These are phyloP conservation scores for Brachypodium distachyon DNA, from an alignment of 202 grass and related monocot genomes.

Conservation along the genomic window DNA sequence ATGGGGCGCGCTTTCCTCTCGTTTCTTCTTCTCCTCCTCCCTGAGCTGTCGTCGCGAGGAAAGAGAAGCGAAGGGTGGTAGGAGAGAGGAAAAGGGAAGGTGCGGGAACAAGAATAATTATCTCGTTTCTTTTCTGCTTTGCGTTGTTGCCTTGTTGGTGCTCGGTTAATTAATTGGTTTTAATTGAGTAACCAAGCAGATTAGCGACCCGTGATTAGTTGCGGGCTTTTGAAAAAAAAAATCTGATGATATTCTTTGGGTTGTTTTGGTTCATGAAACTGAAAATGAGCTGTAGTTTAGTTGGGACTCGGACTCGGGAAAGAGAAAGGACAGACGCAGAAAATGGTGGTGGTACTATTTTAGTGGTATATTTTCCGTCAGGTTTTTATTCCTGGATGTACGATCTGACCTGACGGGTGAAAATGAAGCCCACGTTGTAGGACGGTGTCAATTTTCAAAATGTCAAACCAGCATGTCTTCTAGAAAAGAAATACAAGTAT, in stretches of 20 bases:
- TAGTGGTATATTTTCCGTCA: too few species aligned
- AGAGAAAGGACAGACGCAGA: background rate
- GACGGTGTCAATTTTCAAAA: background rate
- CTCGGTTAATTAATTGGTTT: background rate
- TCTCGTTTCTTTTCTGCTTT: background rate
- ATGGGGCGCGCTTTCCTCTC: background rate
- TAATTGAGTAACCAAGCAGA: background rate
- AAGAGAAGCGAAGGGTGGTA: background rate
- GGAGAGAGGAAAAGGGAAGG: background rate
- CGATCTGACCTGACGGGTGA: too few species aligned
- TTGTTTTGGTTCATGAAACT: background rate
- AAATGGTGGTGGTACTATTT: too few species aligned
- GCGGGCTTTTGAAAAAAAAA: background rate
- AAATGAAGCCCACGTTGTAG: background rate
- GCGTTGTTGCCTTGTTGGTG: background rate
- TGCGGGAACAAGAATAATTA: background rate
- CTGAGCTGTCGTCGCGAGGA: constrained; percentile 8
- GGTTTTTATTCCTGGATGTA: too few species aligned
- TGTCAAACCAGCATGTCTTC: background rate
- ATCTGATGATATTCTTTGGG: background rate
- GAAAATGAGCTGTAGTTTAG: background rate
- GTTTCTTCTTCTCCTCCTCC: background rate
- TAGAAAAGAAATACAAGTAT: background rate
- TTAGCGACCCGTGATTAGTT: background rate
- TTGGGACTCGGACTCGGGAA: background rate